A percentile compares a stretch with the other conserved stretches of the same genome.
phyloP scores from a whole-genome alignment of 139 green algal species.

The Tetraselmis chui region DNA sequence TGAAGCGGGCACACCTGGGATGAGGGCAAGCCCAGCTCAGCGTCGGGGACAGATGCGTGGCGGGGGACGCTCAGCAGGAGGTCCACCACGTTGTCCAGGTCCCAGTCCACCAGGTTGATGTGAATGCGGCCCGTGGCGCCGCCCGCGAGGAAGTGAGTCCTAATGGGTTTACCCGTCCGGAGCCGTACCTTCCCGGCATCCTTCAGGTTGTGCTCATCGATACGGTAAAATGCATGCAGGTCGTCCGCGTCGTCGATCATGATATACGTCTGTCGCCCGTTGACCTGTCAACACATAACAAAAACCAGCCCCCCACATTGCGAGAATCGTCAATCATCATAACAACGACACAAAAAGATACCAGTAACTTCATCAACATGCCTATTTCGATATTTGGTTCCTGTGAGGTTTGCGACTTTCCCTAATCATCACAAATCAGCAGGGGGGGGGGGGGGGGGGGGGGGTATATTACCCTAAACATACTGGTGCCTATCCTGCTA shows the following conservation, averaged over 20 bases:
- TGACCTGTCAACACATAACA: too few species aligned
- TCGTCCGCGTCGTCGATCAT: slow-evolving; percentile 16
- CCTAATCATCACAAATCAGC: too few species aligned
- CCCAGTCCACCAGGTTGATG: slow-evolving; percentile 19
- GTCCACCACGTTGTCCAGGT: slow-evolving; percentile 20
- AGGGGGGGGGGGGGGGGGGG: too few species aligned
- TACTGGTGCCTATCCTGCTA: too few species aligned
- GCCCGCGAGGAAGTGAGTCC: slow-evolving; percentile 13
- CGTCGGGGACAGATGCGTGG: slow-evolving; percentile 10
- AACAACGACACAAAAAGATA: too few species aligned
- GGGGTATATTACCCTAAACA: too few species aligned
- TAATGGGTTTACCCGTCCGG: slow-evolving; percentile 8
- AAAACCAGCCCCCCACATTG: too few species aligned
- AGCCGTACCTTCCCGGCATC: slow-evolving; percentile 18
- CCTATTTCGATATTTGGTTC: too few species aligned
- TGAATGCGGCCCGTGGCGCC: slow-evolving; percentile 14
- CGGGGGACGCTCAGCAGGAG: slow-evolving; percentile 9
- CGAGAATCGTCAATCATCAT: too few species aligned
- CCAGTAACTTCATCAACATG: too few species aligned
- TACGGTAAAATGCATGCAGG: slow-evolving; percentile 17
- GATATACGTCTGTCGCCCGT: not conserved
- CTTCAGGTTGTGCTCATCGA: slow-evolving; percentile 20
- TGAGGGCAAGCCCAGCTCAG: slow-evolving; percentile 3
- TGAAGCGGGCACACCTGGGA: slow-evolving; percentile 7
- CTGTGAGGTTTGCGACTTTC: too few species aligned